Base-by-base conservation (phyloP, 805 yeast genomes). In the Candida nemodendra region DNA sequence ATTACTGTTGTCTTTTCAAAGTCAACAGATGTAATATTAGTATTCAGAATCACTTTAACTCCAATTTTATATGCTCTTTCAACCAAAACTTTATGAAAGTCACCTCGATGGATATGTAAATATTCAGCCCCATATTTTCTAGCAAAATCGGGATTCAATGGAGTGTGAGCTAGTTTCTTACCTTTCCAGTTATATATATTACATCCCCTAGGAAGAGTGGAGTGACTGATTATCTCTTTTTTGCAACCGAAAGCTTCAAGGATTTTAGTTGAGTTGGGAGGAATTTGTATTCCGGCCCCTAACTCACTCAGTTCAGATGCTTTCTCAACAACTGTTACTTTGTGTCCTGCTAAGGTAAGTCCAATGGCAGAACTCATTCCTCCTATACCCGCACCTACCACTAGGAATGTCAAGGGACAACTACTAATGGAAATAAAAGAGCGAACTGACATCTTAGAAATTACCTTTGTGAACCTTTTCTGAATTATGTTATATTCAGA, bases 41-140 rank as follows among this genome's bases (percentile, higher is more conserved):
- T 39, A 29, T 38, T 28, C 11, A 39, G 34, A n/a, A 39, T 22
- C 5, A 42, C 30, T 3, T 29, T 18, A 14, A 42, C 38, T 3
- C 41, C 40, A 14, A 45, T 27, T 16, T 42, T 41, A 9, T 26
- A 30, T 6, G 47, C 46, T 8, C 47, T 27, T 12, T 29, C 14
- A 3, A 38, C 42, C 14, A 45, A 31, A 22, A 43, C 36, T 5
- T n/a, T 13, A 29, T 45, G 47, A 19, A 42, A 37, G 27, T 45
- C 50, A 2, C 44, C 50, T n/a, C 50, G 24, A 27, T 45, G 50
- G 19, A 45, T 45, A 29, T 45, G 50, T 31, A 45, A 17, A 15
- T 44, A 42, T 16, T 39, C 41, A 17, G 37, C 35, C 11, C 44
- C 44, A 15, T 45, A 45, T 19, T 38, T 40, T 15, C 35, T 19